Evolutionary conservation across 139 green algal species (phyloP), one percentile per base, ranked within the genome.

Genomic region (Ulvella scutata): DNA sequence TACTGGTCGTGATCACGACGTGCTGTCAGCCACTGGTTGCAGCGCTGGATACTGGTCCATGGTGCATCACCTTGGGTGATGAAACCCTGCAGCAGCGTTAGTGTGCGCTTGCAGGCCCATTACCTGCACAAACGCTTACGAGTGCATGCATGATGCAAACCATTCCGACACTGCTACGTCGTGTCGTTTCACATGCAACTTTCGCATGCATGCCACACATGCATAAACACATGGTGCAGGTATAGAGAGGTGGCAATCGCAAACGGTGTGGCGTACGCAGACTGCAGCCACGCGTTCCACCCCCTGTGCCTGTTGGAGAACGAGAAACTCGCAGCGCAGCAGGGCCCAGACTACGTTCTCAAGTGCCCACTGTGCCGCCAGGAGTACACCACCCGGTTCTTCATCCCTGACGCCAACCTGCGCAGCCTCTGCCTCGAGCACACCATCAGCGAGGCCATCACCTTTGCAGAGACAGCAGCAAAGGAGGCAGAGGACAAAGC

Each of bases 401-500:
- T 67, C 51, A 67, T 67, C 9, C 51, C 51, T 9, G 51, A 67
- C 51, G 51, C 31, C 51, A 67, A 67, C 51, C 51, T 67, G 51
- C 51, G 51, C 51, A 67, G 51, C 51, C 51, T 67, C n/a, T 67
- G 51, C 51, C 51, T 67, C 51, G 51, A 67, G 51, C 51, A 26
- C 51, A 67, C 51, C 13, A 67, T 67, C 51, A 67, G 51, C 2
- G 51, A 67, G 20, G 51, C 51, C 9, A 67, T 67, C 51, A 26
- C 33, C n/a, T 26, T 67, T 26, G 51, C 51, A n/a, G 51, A 67
- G 51, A 26, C 51, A 6, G 51, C 33, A 6, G 51, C 51, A 6
- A 26, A n/a, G 4, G 51, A 67, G 2, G 51, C 51, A 29, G 51
- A 67, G 51, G 51, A 67, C 51, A 67, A 67, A 26, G 51, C 51